A percentile compares a stretch with the other conserved stretches of the same genome.
Conservation (phyloP, 805 yeast genomes). For the Spathaspora passalidarum region DNA sequence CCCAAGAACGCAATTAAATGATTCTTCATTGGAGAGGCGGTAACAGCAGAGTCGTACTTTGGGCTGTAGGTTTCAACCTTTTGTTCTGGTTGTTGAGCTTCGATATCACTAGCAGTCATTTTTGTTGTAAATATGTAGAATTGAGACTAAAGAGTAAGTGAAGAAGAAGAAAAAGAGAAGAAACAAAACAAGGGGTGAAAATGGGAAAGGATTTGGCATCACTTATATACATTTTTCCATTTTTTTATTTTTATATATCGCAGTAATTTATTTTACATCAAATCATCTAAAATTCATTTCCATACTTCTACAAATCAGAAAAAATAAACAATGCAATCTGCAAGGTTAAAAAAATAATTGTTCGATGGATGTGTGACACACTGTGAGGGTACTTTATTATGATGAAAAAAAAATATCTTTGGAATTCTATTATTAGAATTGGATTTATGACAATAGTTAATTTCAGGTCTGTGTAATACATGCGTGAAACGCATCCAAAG, state of each 20-base stretch:
- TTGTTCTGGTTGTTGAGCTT: constrained; percentile 21
- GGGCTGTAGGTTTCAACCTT: constrained; percentile 24
- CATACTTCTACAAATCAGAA: not conserved
- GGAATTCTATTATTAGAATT: not conserved
- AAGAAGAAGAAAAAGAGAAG: constrained; percentile 6
- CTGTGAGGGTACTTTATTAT: too few species aligned
- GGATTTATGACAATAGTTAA: not conserved
- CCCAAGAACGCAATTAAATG: constrained; percentile 69
- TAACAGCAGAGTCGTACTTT: constrained; percentile 12
- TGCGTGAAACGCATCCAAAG: not conserved
- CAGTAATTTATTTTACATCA: not conserved
- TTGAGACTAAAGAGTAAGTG: not conserved
- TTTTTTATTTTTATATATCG: not conserved
- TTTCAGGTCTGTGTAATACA: not conserved
- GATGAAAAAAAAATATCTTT: not conserved
- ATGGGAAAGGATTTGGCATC: not conserved
- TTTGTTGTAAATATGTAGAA: not conserved
- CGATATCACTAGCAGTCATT: constrained; percentile 25
- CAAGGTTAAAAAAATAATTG: not conserved
- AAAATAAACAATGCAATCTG: not conserved
- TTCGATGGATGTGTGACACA: not conserved
- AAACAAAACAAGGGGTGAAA: not conserved
- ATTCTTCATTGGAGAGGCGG: constrained; percentile 34
- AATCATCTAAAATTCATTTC: not conserved
- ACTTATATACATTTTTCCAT: not conserved